Evolutionary conservation across 108 stramenopile species (phyloP).

Genomic region (Nannochloropsis salina): DNA sequence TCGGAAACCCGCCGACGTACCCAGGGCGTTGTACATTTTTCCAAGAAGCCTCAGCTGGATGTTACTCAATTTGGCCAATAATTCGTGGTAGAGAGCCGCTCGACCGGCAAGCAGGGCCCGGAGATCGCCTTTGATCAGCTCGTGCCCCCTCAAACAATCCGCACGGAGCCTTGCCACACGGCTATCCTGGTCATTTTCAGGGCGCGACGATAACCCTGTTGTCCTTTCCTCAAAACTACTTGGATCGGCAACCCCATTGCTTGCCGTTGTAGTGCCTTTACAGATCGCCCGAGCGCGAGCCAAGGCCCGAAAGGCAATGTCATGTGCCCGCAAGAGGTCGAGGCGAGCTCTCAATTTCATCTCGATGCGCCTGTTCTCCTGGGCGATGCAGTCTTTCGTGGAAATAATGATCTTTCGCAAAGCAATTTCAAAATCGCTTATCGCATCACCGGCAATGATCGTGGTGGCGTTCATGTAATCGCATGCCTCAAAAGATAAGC

Average conservation of each 20-base stretch:
- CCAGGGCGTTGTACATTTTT: not conserved
- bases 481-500: not conserved
- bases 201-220: too few species aligned
- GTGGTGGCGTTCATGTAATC: constrained; percentile 11
- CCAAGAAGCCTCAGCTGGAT: constrained; percentile 14
- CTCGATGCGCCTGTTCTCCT: not conserved
- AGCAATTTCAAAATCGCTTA: not conserved
- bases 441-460: not conserved
- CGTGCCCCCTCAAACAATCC: not conserved
- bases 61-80: not conserved
- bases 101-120: not conserved
- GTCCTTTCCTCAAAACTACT: too few species aligned
- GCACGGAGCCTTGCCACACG: not conserved
- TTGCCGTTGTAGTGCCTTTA: not conserved
- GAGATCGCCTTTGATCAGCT: not conserved
- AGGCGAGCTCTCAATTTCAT: not conserved
- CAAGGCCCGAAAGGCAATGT: constrained; percentile 19
- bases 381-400: not conserved
- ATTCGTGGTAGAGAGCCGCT: not conserved
- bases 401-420: not conserved
- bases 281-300: not conserved
- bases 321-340: not conserved
- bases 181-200: not conserved
- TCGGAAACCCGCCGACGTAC: not conserved
- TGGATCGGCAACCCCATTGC: too few species aligned